Evolutionary conservation across 805 yeast species (phyloP).

Genomic region (Ogataea sp.): DNA sequence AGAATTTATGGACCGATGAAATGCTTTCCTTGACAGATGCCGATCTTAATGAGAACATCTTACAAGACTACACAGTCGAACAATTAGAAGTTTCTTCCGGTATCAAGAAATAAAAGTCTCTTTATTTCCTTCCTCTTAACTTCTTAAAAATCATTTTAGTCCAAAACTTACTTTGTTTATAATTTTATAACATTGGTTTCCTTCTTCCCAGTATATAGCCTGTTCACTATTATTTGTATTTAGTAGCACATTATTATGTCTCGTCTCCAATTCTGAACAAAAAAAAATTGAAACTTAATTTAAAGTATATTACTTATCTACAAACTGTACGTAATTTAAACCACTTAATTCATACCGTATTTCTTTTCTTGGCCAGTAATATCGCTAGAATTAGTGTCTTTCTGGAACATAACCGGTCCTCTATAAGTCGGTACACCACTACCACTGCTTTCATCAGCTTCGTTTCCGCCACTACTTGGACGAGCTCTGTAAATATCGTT

Average conservation of each 20-base stretch:
- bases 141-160: too few relatives aligned
- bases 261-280: too few relatives aligned
- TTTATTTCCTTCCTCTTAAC: neutral
- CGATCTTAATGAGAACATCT: conserved; percentile 60
- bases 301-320: too few relatives aligned
- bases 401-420: conserved; percentile 21
- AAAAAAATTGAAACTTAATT: too few relatives aligned
- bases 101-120: conserved; percentile 16
- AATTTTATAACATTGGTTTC: neutral
- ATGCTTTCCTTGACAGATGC: conserved; percentile 58
- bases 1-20: conserved; percentile 82
- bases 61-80: conserved; percentile 46
- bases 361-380: conserved; percentile 1
- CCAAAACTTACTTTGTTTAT: too few relatives aligned
- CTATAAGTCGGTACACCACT: conserved; percentile 10
- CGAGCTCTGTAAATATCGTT: conserved; percentile 41
- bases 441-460: neutral
- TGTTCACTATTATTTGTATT: neutral
- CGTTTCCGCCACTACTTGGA: conserved; percentile 7
- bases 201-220: neutral
- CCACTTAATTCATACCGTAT: conserved; percentile 3
- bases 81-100: conserved; percentile 72
- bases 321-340: neutral
- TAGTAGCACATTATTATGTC: too few relatives aligned
- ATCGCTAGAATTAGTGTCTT: conserved; percentile 5